Percentiles rank a stretch among this genome's conserved stretches.
Evolutionary conservation across 2,329 filamentous ascomycete species (phyloP).

Genomic region (Lachnellula hyalina): DNA sequence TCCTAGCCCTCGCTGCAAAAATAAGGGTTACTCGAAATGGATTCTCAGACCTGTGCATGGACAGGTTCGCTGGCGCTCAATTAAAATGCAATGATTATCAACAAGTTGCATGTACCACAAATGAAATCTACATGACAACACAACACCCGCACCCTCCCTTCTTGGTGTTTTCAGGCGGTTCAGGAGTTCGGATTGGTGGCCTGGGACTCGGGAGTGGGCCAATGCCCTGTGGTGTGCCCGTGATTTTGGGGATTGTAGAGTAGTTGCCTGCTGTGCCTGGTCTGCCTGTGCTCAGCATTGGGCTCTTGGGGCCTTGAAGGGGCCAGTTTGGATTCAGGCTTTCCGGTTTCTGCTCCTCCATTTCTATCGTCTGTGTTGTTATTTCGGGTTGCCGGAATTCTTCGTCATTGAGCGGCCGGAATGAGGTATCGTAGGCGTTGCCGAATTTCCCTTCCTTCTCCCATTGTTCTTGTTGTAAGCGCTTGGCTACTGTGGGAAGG

Average conservation of each 20-base stretch:
- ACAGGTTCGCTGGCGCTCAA: too few relatives aligned
- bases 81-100: too few relatives aligned
- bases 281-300: slow-evolving; percentile 40
- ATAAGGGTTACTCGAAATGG: too few relatives aligned
- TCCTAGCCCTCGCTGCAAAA: too few relatives aligned
- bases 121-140: slow-evolving; percentile 41
- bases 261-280: slow-evolving; percentile 44
- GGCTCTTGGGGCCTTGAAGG: slow-evolving; percentile 45
- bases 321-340: slow-evolving; percentile 52
- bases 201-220: slow-evolving; percentile 26
- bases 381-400: slow-evolving; percentile 34
- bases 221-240: slow-evolving; percentile 35
- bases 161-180: slow-evolving; percentile 46
- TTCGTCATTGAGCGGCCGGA: slow-evolving; percentile 73
- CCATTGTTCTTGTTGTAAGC: slow-evolving; percentile 92
- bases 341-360: slow-evolving; percentile 29
- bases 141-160: slow-evolving; percentile 45
- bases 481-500: slow-evolving; percentile 85
- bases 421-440: slow-evolving; percentile 79
- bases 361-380: slow-evolving; percentile 19
- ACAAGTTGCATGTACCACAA: slow-evolving; percentile 4
- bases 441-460: slow-evolving; percentile 86
- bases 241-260: slow-evolving; percentile 39
- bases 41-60: too few relatives aligned
- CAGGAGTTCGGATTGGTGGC: slow-evolving; percentile 46